These are phyloP conservation scores for Pseudonitzschia delicatissima DNA, from an alignment of 108 stramenopile species.

Conservation along the genomic window DNA sequence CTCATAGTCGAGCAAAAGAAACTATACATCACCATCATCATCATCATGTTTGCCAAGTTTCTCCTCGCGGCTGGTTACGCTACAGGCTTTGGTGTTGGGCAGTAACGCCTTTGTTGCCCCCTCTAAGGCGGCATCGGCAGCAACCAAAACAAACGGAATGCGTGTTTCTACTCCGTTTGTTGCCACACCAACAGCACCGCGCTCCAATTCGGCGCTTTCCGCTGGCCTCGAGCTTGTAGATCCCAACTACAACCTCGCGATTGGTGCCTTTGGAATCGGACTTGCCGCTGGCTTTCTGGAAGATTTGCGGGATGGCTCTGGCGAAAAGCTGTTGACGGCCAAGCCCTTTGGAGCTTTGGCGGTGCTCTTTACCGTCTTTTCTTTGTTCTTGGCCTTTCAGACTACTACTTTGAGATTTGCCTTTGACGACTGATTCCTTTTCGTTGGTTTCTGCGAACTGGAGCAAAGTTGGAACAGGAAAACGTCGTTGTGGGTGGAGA, in stretches of 20 bases:
- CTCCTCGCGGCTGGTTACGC: too few species aligned
- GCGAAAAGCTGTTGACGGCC: constrained; percentile 13
- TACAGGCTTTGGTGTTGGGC: too few species aligned
- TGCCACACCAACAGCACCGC: background rate
- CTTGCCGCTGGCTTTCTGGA: constrained; percentile 30
- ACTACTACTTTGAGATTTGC: constrained; percentile 57
- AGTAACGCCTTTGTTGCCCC: too few species aligned
- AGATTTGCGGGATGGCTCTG: constrained; percentile 29
- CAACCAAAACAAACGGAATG: too few species aligned
- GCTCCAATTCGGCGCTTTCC: background rate
- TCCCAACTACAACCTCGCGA: constrained; percentile 54
- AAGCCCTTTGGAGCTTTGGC: constrained; percentile 41
- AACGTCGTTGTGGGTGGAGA: constrained; percentile 59
- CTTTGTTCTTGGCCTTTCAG: constrained; percentile 51
- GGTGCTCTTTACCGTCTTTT: constrained; percentile 37
- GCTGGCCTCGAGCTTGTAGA: constrained; percentile 31
- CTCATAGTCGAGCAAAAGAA: too few species aligned
- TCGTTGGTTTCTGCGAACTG: constrained; percentile 40
- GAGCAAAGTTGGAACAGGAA: constrained; percentile 26
- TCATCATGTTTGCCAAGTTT: too few species aligned
- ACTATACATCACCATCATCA: too few species aligned
- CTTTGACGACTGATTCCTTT: constrained; percentile 54
- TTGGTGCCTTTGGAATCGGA: constrained; percentile 39
- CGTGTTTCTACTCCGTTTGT: too few species aligned
- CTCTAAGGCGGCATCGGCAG: too few species aligned